phyloP scores from a whole-genome alignment of 2,329 filamentous ascomycete species.

The Rhinocladiella similis region DNA sequence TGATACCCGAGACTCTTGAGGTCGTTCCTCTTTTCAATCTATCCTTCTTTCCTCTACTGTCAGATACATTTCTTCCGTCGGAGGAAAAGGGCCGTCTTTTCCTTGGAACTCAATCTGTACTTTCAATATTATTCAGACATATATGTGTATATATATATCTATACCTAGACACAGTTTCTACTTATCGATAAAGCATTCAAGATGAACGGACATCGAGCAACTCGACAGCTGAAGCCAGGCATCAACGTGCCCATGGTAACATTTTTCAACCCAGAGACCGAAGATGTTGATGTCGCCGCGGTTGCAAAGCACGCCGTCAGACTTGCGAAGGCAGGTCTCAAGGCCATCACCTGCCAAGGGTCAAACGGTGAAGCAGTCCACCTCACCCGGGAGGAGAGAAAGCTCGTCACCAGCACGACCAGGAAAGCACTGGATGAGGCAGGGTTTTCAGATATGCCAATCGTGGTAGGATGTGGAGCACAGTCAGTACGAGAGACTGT shows the following conservation, averaged over 20 bases:
- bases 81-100: too few species aligned
- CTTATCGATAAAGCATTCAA: neutral
- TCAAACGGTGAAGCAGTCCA: constrained; percentile 84
- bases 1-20: too few species aligned
- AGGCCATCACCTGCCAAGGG: constrained; percentile 74
- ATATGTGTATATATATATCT: too few species aligned
- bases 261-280: constrained; percentile 65
- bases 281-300: constrained; percentile 66
- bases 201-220: constrained; percentile 24
- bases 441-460: constrained; percentile 62
- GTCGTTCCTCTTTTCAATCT: neutral
- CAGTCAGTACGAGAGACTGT: constrained; percentile 74
- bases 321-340: constrained; percentile 70
- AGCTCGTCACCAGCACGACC: constrained; percentile 67
- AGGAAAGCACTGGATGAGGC: constrained; percentile 67
- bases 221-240: constrained; percentile 39
- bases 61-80: too few species aligned
- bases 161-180: neutral
- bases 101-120: too few species aligned
- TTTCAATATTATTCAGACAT: too few species aligned
- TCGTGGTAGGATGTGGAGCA: constrained; percentile 74
- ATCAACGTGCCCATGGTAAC: constrained; percentile 74
- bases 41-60: too few species aligned
- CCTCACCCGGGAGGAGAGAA: constrained; percentile 69
- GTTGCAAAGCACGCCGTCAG: constrained; percentile 63